Evolutionary conservation across 2,329 filamentous ascomycete species (phyloP).

Genomic region (Torrubiella hemipterigena): DNA sequence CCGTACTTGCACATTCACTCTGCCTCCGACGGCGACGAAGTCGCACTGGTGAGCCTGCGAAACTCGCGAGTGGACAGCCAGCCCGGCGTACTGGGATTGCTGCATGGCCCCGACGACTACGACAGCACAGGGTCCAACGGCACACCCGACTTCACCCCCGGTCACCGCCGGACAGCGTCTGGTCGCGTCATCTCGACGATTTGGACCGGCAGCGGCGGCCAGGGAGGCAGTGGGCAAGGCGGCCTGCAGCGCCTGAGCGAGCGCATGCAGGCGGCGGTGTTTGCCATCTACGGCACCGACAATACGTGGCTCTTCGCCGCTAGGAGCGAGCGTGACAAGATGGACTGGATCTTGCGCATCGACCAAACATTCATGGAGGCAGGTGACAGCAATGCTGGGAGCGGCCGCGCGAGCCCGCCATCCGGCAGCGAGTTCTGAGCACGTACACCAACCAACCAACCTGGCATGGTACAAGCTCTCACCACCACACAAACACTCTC

Average conservation of each 20-base stretch:
- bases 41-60: conserved; percentile 76
- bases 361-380: conserved; percentile 61
- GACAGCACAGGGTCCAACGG: conserved; percentile 21
- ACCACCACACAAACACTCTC: no score
- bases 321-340: conserved; percentile 79
- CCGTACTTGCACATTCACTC: conserved; percentile 90
- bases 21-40: conserved; percentile 75
- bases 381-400: conserved; percentile 26
- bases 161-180: conserved; percentile 36
- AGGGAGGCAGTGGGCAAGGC: conserved; percentile 14
- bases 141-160: conserved; percentile 26
- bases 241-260: conserved; percentile 43
- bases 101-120: conserved; percentile 39
- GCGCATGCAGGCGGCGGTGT: conserved; percentile 60
- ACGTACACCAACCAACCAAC: background rate
- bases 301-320: conserved; percentile 95
- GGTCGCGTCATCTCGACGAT: conserved; percentile 42
- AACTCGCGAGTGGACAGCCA: conserved; percentile 89
- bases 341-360: conserved; percentile 93
- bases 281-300: conserved; percentile 86
- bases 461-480: no score
- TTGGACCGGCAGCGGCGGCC: conserved; percentile 36
- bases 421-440: conserved; percentile 18
- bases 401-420: conserved; percentile 22
- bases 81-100: conserved; percentile 70